Percentiles rank a stretch among this genome's conserved stretches.
Evolutionary conservation across 108 stramenopile genomes (phyloP).

Genomic region (Aurantiochytrium sp.): DNA sequence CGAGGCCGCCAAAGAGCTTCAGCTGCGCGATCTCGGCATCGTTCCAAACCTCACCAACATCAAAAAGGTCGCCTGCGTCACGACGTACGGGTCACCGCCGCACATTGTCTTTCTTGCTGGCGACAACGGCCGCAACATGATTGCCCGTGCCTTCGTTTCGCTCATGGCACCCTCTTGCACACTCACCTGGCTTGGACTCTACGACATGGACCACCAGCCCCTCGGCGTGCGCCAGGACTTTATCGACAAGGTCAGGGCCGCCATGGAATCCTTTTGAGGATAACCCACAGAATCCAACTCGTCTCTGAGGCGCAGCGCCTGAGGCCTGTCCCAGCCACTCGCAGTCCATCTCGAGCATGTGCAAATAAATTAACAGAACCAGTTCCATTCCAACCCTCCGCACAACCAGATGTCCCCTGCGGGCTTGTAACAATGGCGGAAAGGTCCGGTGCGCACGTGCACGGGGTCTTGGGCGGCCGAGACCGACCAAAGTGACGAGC

Average conservation of each 20-base stretch:
- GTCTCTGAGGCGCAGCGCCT: too few species aligned
- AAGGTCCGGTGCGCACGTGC: too few species aligned
- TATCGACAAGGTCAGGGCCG: not conserved
- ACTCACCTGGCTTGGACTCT: not conserved
- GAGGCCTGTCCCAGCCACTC: too few species aligned
- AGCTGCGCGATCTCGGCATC: not conserved
- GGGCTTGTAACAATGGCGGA: too few species aligned
- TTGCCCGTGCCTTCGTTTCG: not conserved
- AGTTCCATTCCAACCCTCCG: too few species aligned
- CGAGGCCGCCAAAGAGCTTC: not conserved
- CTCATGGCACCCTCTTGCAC: not conserved
- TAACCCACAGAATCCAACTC: not conserved
- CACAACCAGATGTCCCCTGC: too few species aligned
- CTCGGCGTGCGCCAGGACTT: not conserved
- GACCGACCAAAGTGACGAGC: too few species aligned
- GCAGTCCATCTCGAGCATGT: too few species aligned
- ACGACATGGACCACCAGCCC: not conserved
- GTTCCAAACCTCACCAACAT: not conserved
- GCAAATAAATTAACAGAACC: too few species aligned
- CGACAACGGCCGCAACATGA: constrained; percentile 16
- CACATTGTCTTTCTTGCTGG: not conserved
- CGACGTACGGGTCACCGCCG: not conserved
- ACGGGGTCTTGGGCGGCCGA: too few species aligned
- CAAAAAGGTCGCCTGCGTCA: not conserved
- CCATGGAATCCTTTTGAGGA: not conserved